Percentiles rank a stretch among this genome's conserved stretches.
Conservation (phyloP, 2,329 filamentous ascomycete species). For the Achaetomium macrosporum region DNA sequence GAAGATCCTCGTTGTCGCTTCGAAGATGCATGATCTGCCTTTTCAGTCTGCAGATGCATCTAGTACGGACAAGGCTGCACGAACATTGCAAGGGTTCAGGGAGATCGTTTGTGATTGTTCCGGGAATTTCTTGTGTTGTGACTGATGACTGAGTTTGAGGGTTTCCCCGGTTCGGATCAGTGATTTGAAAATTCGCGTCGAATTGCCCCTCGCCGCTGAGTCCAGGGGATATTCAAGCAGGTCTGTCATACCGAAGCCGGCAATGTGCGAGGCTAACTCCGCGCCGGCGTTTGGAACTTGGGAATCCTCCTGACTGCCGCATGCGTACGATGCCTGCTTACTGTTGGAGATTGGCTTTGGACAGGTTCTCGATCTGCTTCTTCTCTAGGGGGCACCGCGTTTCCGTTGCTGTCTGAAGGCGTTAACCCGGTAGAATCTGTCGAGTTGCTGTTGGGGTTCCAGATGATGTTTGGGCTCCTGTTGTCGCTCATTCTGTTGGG, state of each 20-base stretch:
- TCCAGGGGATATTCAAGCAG: too few species aligned
- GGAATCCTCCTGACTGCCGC: too few species aligned
- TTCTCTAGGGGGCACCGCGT: neutral
- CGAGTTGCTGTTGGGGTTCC: neutral
- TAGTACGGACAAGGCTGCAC: neutral
- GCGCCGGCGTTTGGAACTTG: too few species aligned
- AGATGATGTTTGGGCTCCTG: neutral
- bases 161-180: too few species aligned
- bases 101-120: neutral
- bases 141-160: too few species aligned
- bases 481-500: neutral
- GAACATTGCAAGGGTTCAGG: neutral
- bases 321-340: too few species aligned
- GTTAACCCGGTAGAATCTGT: neutral
- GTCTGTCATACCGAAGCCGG: too few species aligned
- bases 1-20: neutral
- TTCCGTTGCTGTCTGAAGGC: neutral
- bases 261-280: too few species aligned
- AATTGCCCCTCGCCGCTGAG: too few species aligned
- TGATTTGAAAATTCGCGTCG: too few species aligned
- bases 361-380: neutral
- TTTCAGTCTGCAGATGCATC: neutral
- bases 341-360: too few species aligned
- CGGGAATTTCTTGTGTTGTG: too few species aligned
- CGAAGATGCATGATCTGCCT: neutral